These are phyloP conservation scores for Pleodorina starrii DNA, from an alignment of 139 green algal species.

Conservation along the genomic window DNA sequence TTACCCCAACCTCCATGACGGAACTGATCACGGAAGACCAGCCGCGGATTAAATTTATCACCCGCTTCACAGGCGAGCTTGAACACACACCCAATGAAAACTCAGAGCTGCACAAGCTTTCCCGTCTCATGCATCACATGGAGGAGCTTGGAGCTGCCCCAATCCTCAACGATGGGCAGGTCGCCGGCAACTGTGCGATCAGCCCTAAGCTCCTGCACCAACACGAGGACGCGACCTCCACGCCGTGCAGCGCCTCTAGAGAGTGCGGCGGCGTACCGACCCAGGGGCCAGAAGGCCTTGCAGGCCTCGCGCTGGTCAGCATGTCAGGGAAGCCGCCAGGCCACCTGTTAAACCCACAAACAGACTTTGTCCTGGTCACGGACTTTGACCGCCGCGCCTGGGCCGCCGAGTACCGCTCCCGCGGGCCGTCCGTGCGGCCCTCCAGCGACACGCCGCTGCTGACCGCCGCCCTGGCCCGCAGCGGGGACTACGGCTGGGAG, in stretches of 20 bases:
- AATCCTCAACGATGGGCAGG: constrained; percentile 30
- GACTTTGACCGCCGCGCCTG: not conserved
- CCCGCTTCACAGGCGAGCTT: not conserved
- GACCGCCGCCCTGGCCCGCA: not conserved
- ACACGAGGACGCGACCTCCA: too few species aligned
- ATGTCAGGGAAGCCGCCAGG: constrained; percentile 35
- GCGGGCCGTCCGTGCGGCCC: not conserved
- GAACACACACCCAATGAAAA: not conserved
- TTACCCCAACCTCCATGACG: constrained; percentile 15
- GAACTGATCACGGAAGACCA: constrained; percentile 33
- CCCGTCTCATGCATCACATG: constrained; percentile 1
- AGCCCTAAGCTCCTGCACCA: not conserved
- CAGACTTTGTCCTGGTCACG: constrained; percentile 18
- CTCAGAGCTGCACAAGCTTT: not conserved
- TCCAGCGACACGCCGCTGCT: constrained; percentile 14
- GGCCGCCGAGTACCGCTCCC: not conserved
- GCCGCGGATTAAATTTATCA: constrained; percentile 24
- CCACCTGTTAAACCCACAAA: not conserved
- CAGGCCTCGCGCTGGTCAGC: constrained; percentile 11
- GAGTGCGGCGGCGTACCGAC: not conserved
- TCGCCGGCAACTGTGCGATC: constrained; percentile 41
- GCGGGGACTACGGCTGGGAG: not conserved
- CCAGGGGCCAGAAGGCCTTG: not conserved
- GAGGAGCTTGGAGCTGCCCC: constrained; percentile 2
- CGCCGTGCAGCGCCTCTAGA: too few species aligned